Conservation (phyloP, 169 alveolate species). For the Cryptosporidium felis region DNA sequence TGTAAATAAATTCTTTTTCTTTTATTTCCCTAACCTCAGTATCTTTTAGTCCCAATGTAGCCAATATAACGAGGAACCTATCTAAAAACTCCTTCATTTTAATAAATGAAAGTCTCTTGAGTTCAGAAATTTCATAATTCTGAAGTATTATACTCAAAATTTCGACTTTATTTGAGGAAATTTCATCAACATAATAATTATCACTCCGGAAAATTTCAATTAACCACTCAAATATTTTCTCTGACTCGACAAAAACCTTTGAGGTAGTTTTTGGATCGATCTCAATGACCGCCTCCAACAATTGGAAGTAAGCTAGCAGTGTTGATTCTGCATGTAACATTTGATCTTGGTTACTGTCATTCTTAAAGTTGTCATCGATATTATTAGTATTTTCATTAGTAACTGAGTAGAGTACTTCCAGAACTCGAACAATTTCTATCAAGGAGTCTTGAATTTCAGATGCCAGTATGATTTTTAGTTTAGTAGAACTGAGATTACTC, state of each 20-base stretch:
- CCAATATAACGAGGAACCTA: conserved; percentile 32
- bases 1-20: conserved; percentile 31
- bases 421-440: no score
- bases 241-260: not conserved
- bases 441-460: no score
- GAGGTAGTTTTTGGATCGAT: conserved; percentile 31
- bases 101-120: not conserved
- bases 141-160: conserved; percentile 53
- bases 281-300: conserved; percentile 29
- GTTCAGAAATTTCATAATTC: not conserved
- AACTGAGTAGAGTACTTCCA: no score
- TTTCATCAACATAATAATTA: not conserved
- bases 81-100: not conserved
- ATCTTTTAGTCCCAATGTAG: conserved; percentile 11
- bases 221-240: conserved; percentile 13
- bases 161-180: conserved; percentile 9
- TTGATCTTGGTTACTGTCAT: no score
- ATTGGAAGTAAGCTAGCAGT: no score
- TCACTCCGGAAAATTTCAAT: not conserved
- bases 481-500: no score
- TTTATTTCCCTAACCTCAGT: not conserved
- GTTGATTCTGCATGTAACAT: no score
- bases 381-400: no score
- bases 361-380: no score
- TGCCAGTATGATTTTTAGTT: no score